phyloP scores from a whole-genome alignment of 2,329 filamentous ascomycete genomes.

The Ceratocystis destructans region DNA sequence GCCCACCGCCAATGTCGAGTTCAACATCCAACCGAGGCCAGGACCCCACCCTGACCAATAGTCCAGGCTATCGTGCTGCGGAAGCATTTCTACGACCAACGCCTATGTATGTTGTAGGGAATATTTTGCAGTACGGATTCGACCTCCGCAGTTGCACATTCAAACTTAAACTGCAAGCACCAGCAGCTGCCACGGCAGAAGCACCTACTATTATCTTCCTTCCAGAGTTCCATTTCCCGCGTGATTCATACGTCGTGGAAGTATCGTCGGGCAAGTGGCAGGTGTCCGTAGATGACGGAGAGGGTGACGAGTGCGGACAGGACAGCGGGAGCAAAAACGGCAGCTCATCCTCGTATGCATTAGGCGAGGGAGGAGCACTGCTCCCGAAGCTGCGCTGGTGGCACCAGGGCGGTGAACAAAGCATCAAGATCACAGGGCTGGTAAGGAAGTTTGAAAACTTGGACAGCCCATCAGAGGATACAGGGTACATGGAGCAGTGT shows the following conservation, averaged over 20 bases:
- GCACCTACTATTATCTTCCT: slow-evolving; percentile 71
- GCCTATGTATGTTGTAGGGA: slow-evolving; percentile 61
- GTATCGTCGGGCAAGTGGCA: slow-evolving; percentile 83
- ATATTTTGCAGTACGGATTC: slow-evolving; percentile 59
- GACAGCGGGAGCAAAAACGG: neutral
- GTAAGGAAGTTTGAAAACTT: slow-evolving; percentile 39
- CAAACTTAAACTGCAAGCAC: slow-evolving; percentile 52
- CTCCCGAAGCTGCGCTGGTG: slow-evolving; percentile 80
- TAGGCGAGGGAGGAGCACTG: slow-evolving; percentile 43
- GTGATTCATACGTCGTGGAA: slow-evolving; percentile 54
- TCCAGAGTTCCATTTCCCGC: slow-evolving; percentile 85
- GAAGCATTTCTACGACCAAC: slow-evolving; percentile 86
- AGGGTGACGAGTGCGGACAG: slow-evolving; percentile 11
- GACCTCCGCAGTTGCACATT: slow-evolving; percentile 70
- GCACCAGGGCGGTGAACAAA: slow-evolving; percentile 77
- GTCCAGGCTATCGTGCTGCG: slow-evolving; percentile 70
- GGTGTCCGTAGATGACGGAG: slow-evolving; percentile 53
- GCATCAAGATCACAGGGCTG: slow-evolving; percentile 59
- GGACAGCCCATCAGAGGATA: slow-evolving; percentile 51
- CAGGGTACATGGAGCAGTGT: slow-evolving; percentile 64
- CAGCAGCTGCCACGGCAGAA: slow-evolving; percentile 35
- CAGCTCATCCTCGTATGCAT: neutral
- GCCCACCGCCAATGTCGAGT: slow-evolving; percentile 50
- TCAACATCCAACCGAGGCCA: slow-evolving; percentile 22
- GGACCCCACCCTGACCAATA: slow-evolving; percentile 44